Evolutionary conservation across 108 stramenopile genomes (phyloP), one percentile per base, ranked within the genome.

Genomic region (Stephanodiscus minutulus): DNA sequence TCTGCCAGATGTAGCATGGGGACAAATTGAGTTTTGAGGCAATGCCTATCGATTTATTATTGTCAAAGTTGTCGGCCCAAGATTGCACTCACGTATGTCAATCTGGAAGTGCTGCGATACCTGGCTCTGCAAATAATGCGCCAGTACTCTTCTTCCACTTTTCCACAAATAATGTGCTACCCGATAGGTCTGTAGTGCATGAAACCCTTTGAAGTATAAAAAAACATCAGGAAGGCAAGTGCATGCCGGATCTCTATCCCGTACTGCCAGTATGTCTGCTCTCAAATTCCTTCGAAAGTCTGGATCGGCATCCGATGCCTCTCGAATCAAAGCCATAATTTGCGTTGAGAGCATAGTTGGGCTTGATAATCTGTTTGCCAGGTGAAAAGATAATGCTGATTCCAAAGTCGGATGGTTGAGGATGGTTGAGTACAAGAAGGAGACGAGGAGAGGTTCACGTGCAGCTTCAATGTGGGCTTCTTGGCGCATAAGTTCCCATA

Each of bases 151-250:
- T 55, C 64, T 64, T 5, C 82, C 89, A 18, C 61, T 77, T 53
- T 85, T 82, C 88, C 91, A 96, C 52, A 93, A 73, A 61, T 74
- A 81, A 52, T 87, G 68, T 24, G 86, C 86, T 2, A 91, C 94
- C 5, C 96, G 89, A 61, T 96, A 86, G 20, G 88, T 84, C 64
- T 89, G 87, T 29, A 93, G 63, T n/a, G 96, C 91, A 59, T 92
- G 93, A 78, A 96, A 95, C 37, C 96, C 96, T 67, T 96, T 96
- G 70, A 96, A 93, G 66, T 92, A 93, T 33, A 96, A 56, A 56
- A 91, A 83, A 0, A 87, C 77, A 41, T 78, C 77, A 7, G 61
- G 59, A 41, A 88, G 60, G 44, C 54, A 82, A 8, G 74, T 79
- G 46, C 88, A 89, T 31, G 91, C 91, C 4, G 91, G 91, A 69